A percentile compares a stretch with the other conserved stretches of the same genome.
Conservation (phyloP, 2,329 filamentous ascomycete genomes). For the Thielaviopsis punctulata region DNA sequence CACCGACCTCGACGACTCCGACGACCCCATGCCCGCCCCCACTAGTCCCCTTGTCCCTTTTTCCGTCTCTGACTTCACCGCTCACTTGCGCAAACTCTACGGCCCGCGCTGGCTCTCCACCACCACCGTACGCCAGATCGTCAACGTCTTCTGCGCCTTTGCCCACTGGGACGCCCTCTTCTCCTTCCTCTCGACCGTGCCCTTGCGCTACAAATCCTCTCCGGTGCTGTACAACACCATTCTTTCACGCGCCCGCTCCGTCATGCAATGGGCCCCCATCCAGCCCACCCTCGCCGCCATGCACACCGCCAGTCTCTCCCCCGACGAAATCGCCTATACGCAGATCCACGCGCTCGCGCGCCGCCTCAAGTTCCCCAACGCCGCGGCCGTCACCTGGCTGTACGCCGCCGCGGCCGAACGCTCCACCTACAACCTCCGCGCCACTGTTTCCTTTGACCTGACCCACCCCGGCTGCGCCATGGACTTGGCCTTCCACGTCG, state of each 20-base stretch:
- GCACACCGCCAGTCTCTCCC: background rate
- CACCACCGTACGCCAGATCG: slow-evolving; percentile 21
- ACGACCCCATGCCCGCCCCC: background rate
- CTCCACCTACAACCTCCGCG: slow-evolving; percentile 18
- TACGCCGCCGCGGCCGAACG: slow-evolving; percentile 17
- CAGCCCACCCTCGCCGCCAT: background rate
- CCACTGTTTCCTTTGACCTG: slow-evolving; percentile 12
- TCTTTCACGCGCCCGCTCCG: slow-evolving; percentile 5
- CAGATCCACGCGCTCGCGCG: slow-evolving; percentile 7
- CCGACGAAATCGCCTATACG: slow-evolving; percentile 5
- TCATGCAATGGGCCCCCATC: background rate
- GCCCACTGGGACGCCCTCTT: slow-evolving; percentile 14
- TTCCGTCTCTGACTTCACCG: slow-evolving; percentile 20
- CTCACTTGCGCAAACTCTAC: slow-evolving; percentile 25
- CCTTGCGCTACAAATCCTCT: background rate
- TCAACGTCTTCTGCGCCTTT: slow-evolving; percentile 27
- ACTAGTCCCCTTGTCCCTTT: background rate
- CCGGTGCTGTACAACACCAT: slow-evolving; percentile 8
- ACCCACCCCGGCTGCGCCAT: slow-evolving; percentile 7
- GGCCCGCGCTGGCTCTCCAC: slow-evolving; percentile 28
- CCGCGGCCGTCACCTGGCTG: slow-evolving; percentile 20
- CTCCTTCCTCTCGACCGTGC: background rate
- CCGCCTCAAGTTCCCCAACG: slow-evolving; percentile 14
- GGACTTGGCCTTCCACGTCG: background rate
- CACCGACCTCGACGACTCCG: background rate